Conservation (phyloP, 257 asterid genomes). For the Solanum medicagineum region DNA sequence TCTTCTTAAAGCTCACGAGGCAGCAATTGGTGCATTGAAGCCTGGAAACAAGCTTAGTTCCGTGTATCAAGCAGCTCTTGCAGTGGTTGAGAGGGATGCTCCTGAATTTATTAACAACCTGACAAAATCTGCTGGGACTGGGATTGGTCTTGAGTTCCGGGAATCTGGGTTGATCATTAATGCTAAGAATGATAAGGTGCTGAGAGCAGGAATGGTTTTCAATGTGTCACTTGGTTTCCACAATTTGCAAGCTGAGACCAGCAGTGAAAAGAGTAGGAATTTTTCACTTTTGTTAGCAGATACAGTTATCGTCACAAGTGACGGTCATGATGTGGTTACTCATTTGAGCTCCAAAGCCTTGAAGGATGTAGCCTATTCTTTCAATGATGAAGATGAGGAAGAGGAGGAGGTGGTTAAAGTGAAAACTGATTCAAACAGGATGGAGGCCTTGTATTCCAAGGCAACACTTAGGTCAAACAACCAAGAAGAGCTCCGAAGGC, state of each 20-base stretch:
- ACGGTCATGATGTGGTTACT: constrained; percentile 6
- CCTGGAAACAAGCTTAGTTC: constrained; percentile 6
- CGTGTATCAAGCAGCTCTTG: constrained; percentile 7
- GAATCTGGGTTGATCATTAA: constrained; percentile 14
- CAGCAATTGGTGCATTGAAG: constrained; percentile 11
- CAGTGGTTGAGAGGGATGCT: constrained; percentile 12
- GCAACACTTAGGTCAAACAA: constrained; percentile 18
- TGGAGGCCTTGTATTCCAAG: constrained; percentile 6
- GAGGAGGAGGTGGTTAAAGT: constrained; percentile 1
- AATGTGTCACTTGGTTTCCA: constrained; percentile 17
- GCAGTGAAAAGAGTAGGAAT: constrained; percentile 4
- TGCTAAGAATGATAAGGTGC: constrained; percentile 6
- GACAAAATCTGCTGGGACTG: constrained; percentile 17
- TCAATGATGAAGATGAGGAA: constrained; percentile 17
- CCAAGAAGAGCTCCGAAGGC: constrained; percentile 16
- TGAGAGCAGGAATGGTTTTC: constrained; percentile 16
- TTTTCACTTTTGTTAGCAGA: constrained; percentile 13
- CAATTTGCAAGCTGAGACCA: constrained; percentile 12
- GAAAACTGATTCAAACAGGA: background rate
- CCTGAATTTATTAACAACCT: constrained; percentile 8
- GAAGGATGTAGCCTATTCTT: constrained; percentile 15
- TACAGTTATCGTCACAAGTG: constrained; percentile 12
- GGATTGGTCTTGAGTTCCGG: constrained; percentile 22
- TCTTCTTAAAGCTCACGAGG: constrained; percentile 14
- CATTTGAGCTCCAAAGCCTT: constrained; percentile 14